These are phyloP conservation scores for Tardiomyces depauwii DNA, from an alignment of 1,139 yeast species.

Conservation along the genomic window DNA sequence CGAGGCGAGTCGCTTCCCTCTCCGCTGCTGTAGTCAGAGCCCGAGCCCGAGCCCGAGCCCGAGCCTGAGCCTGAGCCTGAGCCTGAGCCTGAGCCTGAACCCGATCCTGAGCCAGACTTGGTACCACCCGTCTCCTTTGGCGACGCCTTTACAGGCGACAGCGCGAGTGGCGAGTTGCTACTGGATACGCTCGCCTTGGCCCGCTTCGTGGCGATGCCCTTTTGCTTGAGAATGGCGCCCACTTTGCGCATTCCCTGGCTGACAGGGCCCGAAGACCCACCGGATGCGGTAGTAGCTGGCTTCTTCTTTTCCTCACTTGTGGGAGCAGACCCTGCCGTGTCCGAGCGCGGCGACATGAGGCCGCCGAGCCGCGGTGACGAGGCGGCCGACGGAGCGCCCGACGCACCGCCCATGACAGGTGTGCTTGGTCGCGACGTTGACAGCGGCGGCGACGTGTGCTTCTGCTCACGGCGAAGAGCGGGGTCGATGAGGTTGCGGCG, in stretches of 20 bases:
- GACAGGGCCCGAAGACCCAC: not conserved
- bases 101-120: no score
- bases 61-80: no score
- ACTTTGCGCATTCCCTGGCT: not conserved
- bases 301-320: not conserved
- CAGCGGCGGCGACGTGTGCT: not conserved
- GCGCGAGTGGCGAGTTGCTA: conserved; percentile 5
- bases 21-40: not conserved
- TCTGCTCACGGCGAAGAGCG: conserved; percentile 11
- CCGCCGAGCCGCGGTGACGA: not conserved
- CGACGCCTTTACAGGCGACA: conserved; percentile 7
- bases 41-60: not conserved
- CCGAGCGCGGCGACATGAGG: conserved; percentile 1
- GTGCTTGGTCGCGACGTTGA: not conserved
- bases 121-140: not conserved
- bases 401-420: not conserved
- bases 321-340: not conserved
- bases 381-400: not conserved
- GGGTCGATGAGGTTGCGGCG: conserved; percentile 24
- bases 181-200: conserved; percentile 1
- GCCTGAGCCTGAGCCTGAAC: no score
- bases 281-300: conserved; percentile 2
- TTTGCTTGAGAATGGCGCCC: conserved; percentile 14
- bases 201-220: conserved; percentile 1
- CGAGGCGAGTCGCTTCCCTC: not conserved